Percentiles rank a stretch among this genome's conserved stretches.
These are phyloP conservation scores for Aphanomyces cochlioides DNA, from an alignment of 352 stramenopile genomes.

Conservation along the genomic window DNA sequence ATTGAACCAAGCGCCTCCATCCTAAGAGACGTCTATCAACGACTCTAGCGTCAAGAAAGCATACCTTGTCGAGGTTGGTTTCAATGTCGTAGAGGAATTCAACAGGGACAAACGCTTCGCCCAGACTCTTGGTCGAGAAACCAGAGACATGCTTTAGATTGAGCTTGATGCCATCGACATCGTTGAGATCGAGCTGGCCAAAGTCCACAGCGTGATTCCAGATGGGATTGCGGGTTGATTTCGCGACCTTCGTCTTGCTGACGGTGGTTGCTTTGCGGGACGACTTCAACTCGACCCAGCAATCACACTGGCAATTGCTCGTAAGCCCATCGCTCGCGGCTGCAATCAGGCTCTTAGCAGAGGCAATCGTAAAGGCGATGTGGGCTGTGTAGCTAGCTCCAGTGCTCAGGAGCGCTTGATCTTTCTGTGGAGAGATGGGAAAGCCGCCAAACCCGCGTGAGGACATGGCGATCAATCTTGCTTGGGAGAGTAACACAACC, in stretches of 20 bases:
- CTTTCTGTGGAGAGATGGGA: slow-evolving; percentile 14
- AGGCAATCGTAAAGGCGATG: slow-evolving; percentile 3
- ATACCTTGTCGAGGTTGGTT: slow-evolving; percentile 5
- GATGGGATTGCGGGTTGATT: slow-evolving; percentile 27
- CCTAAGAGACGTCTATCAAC: not conserved
- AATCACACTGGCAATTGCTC: slow-evolving; percentile 26
- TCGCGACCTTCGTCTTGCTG: slow-evolving; percentile 19
- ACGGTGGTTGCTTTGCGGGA: not conserved
- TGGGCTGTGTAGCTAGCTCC: not conserved
- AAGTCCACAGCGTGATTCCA: slow-evolving; percentile 18
- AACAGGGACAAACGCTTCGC: slow-evolving; percentile 9
- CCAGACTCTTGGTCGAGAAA: slow-evolving; percentile 24
- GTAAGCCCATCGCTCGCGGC: slow-evolving; percentile 14
- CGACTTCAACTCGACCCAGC: not conserved
- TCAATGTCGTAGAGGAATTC: slow-evolving; percentile 11
- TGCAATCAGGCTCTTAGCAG: slow-evolving; percentile 16
- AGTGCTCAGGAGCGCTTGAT: slow-evolving; percentile 15
- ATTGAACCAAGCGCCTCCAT: slow-evolving; percentile 13
- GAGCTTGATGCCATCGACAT: slow-evolving; percentile 20
- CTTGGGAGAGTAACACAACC: not conserved
- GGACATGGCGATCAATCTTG: slow-evolving; percentile 10
- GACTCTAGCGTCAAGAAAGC: not conserved
- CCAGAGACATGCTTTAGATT: slow-evolving; percentile 5
- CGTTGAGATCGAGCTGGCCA: not conserved
- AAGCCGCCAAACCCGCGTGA: slow-evolving; percentile 12